Percentiles rank a stretch among this genome's conserved stretches.
phyloP scores from a whole-genome alignment of 805 yeast species.

The Wickerhamomyces sydowiorum region DNA sequence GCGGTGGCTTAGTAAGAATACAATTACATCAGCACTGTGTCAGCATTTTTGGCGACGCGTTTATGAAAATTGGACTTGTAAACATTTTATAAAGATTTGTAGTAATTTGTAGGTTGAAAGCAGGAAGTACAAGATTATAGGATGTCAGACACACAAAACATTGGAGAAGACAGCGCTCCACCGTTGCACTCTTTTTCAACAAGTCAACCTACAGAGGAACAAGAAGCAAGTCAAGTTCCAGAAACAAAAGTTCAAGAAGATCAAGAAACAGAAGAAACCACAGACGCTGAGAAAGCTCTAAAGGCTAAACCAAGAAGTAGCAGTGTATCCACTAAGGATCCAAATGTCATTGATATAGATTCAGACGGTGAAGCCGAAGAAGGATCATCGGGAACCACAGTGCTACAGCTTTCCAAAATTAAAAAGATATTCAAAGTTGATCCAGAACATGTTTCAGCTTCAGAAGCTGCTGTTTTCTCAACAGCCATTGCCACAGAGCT shows the following conservation, averaged over 20 bases:
- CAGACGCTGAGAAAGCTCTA: slow-evolving; percentile 11
- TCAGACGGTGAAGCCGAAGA: slow-evolving; percentile 18
- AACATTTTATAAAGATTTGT: no score
- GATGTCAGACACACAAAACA: not conserved
- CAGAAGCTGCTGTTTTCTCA: slow-evolving; percentile 68
- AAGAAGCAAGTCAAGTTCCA: not conserved
- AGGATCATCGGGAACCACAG: slow-evolving; percentile 25
- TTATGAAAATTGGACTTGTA: no score
- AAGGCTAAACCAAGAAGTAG: not conserved
- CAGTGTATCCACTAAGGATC: not conserved
- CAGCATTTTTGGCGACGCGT: not conserved
- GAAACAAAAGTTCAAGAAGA: not conserved
- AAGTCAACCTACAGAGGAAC: not conserved
- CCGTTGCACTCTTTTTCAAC: slow-evolving; percentile 16
- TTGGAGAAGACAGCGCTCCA: slow-evolving; percentile 12
- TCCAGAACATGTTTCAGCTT: slow-evolving; percentile 62
- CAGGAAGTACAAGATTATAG: not conserved
- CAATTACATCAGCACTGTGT: not conserved
- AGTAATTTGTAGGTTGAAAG: no score
- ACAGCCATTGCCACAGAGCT: slow-evolving; percentile 75
- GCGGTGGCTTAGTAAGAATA: not conserved
- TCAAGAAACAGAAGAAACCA: slow-evolving; percentile 6
- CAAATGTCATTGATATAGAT: not conserved
- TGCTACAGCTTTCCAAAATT: slow-evolving; percentile 62
- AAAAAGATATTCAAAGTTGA: slow-evolving; percentile 71